Base-by-base conservation (phyloP, 768 basidiomycete genomes). In the Suillus tomentosus region DNA sequence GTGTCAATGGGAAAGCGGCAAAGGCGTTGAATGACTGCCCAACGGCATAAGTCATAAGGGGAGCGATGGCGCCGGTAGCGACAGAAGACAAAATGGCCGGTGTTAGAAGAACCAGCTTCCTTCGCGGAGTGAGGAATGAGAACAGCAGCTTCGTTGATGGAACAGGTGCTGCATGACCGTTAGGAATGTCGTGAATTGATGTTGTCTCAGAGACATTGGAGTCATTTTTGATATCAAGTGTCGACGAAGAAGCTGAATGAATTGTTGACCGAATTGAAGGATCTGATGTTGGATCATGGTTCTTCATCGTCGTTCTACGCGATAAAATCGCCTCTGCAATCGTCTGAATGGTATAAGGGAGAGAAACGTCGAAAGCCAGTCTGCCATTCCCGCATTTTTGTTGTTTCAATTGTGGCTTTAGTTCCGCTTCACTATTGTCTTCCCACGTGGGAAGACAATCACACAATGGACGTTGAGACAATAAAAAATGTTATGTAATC, bases 21-120 rank as follows among this genome's bases (percentile, higher is more conserved):
- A 95, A 91, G 0, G 85, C 80, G 66, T 90, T 81, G 77, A 95
- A 94, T 1, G 87, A 86, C 59, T 87, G 83, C 43, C 94, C 94
- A 67, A 95, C 80, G 69, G 93, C 85, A 39, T 84, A 79, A 8
- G 94, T 94, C 92, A 95, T 95, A 81, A 90, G 91, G 1, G 94
- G 93, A 0, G 89, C 90, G 61, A 93, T 82, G 39, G 87, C 85
- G 43, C 91, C 90, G 3, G 88, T 82, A 58, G 82, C 78, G 51
- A 89, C 62, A 22, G 93, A 89, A 14, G 87, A 79, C 61, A 82
- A 9, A 63, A 87, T 65, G 6, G 89, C 91, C 4, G 94, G 94
- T 27, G 86, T 56, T 65, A 93, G 79, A 67, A 90, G 79, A 9
- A 73, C 73, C 60, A 87, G 72, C 69, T 82, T 71, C 67, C 91